Conservation (phyloP, 192 early-diverging fungal genomes). For the Gaertneriomyces semiglobifer region DNA sequence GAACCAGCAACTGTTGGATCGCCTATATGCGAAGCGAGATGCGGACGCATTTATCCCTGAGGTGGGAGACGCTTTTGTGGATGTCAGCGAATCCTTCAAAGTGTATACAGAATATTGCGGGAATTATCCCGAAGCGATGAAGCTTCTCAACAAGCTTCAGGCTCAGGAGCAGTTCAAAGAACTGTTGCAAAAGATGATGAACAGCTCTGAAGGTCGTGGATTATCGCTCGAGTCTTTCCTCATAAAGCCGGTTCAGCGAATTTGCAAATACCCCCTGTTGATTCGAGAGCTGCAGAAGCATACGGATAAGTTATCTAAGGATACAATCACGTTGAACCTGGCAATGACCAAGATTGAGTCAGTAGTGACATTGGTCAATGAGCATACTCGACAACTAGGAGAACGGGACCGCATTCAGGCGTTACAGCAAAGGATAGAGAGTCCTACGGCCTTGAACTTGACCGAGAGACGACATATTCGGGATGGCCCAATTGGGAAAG, state of each 20-base stretch:
- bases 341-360: slow-evolving; percentile 53
- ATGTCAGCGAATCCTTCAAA: slow-evolving; percentile 33
- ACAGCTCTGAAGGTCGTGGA: slow-evolving; percentile 44
- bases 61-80: slow-evolving; percentile 38
- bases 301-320: slow-evolving; percentile 46
- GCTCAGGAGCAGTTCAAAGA: slow-evolving; percentile 41
- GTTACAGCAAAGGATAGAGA: slow-evolving; percentile 45
- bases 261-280: slow-evolving; percentile 54
- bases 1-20: slow-evolving; percentile 46
- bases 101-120: slow-evolving; percentile 48
- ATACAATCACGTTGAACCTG: slow-evolving; percentile 39
- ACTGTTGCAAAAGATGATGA: slow-evolving; percentile 39
- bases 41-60: slow-evolving; percentile 42
- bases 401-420: slow-evolving; percentile 43
- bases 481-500: slow-evolving; percentile 39
- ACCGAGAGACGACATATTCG: slow-evolving; percentile 45
- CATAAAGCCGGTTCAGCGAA: slow-evolving; percentile 60
- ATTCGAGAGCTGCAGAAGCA: slow-evolving; percentile 50
- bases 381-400: slow-evolving; percentile 49
- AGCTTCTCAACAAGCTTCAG: slow-evolving; percentile 39
- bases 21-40: slow-evolving; percentile 38
- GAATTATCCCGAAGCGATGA: slow-evolving; percentile 56
- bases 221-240: slow-evolving; percentile 58
- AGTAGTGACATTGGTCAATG: slow-evolving; percentile 52
- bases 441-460: slow-evolving; percentile 35